Base-by-base conservation (phyloP, 768 basidiomycete species). In the Suillus americanus region DNA sequence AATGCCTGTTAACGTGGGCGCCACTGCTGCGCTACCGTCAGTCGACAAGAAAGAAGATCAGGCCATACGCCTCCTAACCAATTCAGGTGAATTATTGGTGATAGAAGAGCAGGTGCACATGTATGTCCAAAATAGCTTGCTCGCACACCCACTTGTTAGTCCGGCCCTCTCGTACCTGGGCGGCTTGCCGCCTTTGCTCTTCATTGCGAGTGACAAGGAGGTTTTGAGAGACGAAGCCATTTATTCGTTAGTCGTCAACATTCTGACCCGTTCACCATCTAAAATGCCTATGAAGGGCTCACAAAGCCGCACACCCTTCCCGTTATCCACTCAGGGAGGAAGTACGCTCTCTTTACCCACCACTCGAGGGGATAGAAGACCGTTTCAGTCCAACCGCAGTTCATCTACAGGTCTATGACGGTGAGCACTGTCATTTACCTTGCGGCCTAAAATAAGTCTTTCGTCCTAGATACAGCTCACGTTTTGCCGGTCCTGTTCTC, bases 331-430 rank as follows among this genome's bases (percentile, higher is more conserved):
- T 86, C 14, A 80, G 72, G 54, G 79, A 86, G 4, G 76, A 79
- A 6, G 75, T 77, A 1, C 81, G 80, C 43, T 72, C 70, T 30
- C 66, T 92, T 53, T 92, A 91, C 68, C 87, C 90, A 23, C 68
- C 79, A 7, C 72, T 91, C 28, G 71, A 79, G 9, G 84, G 80
- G 13, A 87, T 90, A 65, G 88, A 87, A 71, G 69, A 75, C 18
- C 80, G 80, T 13, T 77, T 78, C 67, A 73, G 75, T n/a, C 81
- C 91, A 2, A 95, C 95, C 1, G 82, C 89, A 63, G 94, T 97
- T 20, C 95, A 98, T 78, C 80, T 98, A 13, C 95, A 98, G 74
- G 87, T 97, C 1, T 97, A 95, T 72, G 95, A 98, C 72, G 94
- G 93, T 84, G 33, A 33, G 64, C 45, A 33, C 51, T 51, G 20